These are phyloP conservation scores for Sphagnum tenellum DNA, from an alignment of 225 moss, liverwort and hornwort species.

Conservation along the genomic window DNA sequence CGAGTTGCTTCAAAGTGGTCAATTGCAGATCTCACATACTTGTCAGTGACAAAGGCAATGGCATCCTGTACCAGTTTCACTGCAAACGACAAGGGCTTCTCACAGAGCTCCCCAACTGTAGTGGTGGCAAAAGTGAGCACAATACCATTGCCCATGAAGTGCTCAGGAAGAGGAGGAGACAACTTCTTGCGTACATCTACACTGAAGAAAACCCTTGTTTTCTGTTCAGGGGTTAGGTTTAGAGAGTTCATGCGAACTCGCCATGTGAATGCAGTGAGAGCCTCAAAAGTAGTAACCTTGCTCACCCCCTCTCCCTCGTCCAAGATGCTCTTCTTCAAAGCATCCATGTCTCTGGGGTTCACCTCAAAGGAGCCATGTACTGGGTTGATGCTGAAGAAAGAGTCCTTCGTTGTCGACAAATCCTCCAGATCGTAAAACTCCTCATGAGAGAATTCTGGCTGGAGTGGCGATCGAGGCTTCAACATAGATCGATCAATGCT, in stretches of 20 bases:
- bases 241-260: slow-evolving; percentile 24
- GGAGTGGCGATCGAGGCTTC: slow-evolving; percentile 18
- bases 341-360: no score
- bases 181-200: slow-evolving; percentile 35
- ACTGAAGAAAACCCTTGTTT: slow-evolving; percentile 24
- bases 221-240: slow-evolving; percentile 9
- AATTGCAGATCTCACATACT: slow-evolving; percentile 25
- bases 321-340: no score
- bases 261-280: slow-evolving; percentile 28
- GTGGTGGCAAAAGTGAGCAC: slow-evolving; percentile 17
- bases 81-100: slow-evolving; percentile 16
- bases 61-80: slow-evolving; percentile 32
- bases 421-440: slow-evolving; percentile 28
- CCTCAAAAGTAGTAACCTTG: slow-evolving; percentile 9
- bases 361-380: no score
- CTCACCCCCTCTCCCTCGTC: no score
- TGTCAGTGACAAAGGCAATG: slow-evolving; percentile 22
- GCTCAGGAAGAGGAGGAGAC: slow-evolving; percentile 11
- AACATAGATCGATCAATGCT: slow-evolving; percentile 19
- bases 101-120: slow-evolving; percentile 11
- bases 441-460: slow-evolving; percentile 21
- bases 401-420: slow-evolving; percentile 9
- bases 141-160: slow-evolving; percentile 35
- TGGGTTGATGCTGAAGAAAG: no score
- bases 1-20: slow-evolving; percentile 37